A percentile compares a stretch with the other conserved stretches of the same genome.
Evolutionary conservation across 176 grass and related monocot species (phyloP).

Genomic region (Pontederia crassipes): DNA sequence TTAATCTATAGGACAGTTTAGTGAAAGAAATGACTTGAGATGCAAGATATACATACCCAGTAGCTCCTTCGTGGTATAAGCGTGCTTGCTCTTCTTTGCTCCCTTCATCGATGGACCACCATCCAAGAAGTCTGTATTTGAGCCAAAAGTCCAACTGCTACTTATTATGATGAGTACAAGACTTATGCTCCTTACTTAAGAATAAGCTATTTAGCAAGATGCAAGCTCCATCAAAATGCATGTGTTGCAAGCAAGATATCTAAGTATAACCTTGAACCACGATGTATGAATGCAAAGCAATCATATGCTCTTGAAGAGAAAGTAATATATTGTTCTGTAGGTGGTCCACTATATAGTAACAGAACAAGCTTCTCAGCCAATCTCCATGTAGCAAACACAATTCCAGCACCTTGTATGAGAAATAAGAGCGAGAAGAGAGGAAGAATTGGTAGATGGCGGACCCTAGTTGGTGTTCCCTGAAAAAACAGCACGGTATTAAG

Average conservation of each 20-base stretch:
- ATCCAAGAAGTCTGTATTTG: constrained; percentile 37
- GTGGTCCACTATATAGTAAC: constrained; percentile 26
- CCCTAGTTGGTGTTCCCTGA: constrained; percentile 49
- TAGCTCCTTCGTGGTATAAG: constrained; percentile 32
- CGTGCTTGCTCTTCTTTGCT: constrained; percentile 57
- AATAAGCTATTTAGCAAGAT: no score
- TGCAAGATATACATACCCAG: constrained; percentile 27
- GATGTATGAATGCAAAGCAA: constrained; percentile 39
- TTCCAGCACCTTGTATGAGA: constrained; percentile 41
- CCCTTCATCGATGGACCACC: constrained; percentile 58
- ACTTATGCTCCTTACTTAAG: no score
- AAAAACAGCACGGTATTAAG: not conserved
- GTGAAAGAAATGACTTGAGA: not conserved
- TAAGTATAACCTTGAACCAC: constrained; percentile 50
- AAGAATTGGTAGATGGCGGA: constrained; percentile 37
- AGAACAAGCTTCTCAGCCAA: constrained; percentile 46
- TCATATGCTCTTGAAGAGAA: constrained; percentile 35
- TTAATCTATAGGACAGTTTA: not conserved
- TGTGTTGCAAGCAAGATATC: no score
- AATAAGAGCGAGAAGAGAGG: constrained; percentile 44
- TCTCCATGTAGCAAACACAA: constrained; percentile 38
- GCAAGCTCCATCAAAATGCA: no score
- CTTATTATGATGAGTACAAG: no score
- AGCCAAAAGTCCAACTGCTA: no score
- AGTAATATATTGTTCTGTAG: constrained; percentile 30